phyloP scores from a whole-genome alignment of 768 basidiomycete species.

The Leccinum incarnatum region DNA sequence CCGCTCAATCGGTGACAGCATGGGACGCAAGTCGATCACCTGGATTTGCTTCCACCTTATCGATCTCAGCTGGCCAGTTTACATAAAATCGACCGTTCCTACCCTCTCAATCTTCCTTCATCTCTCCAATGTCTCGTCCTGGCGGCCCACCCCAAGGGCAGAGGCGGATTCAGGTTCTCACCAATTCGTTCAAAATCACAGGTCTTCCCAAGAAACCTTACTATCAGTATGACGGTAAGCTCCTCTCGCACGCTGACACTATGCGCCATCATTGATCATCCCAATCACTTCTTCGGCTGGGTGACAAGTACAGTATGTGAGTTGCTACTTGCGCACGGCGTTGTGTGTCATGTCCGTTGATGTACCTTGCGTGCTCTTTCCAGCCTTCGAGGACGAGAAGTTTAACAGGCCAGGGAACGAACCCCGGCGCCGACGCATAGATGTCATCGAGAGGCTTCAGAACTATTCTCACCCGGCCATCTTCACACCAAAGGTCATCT shows the following conservation, averaged over 20 bases:
- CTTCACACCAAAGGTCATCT: constrained; percentile 45
- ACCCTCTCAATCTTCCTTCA: neutral
- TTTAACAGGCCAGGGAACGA: neutral
- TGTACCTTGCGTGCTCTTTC: neutral
- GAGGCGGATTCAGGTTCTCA: constrained; percentile 26
- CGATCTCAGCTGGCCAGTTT: constrained; percentile 15
- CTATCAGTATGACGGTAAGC: constrained; percentile 34
- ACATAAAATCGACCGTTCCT: constrained; percentile 7
- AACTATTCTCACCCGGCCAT: constrained; percentile 29
- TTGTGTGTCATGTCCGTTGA: constrained; percentile 1
- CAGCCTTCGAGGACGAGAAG: constrained; percentile 21
- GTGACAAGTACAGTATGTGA: constrained; percentile 23
- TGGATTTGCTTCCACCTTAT: constrained; percentile 21
- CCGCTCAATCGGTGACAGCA: neutral
- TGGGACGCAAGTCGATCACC: neutral
- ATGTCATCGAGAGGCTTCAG: constrained; percentile 37
- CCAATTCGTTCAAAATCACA: constrained; percentile 34
- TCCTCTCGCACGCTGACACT: neutral
- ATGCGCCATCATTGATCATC: constrained; percentile 3
- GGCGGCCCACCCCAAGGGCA: constrained; percentile 15
- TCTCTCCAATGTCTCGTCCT: constrained; percentile 22
- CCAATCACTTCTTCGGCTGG: constrained; percentile 6
- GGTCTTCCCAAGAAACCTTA: constrained; percentile 26
- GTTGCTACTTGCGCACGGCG: constrained; percentile 11
- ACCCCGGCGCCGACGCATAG: constrained; percentile 26